Evolutionary conservation across 2,329 filamentous ascomycete genomes (phyloP), one percentile per base, ranked within the genome.

Genomic region (Fusarium nodosum): DNA sequence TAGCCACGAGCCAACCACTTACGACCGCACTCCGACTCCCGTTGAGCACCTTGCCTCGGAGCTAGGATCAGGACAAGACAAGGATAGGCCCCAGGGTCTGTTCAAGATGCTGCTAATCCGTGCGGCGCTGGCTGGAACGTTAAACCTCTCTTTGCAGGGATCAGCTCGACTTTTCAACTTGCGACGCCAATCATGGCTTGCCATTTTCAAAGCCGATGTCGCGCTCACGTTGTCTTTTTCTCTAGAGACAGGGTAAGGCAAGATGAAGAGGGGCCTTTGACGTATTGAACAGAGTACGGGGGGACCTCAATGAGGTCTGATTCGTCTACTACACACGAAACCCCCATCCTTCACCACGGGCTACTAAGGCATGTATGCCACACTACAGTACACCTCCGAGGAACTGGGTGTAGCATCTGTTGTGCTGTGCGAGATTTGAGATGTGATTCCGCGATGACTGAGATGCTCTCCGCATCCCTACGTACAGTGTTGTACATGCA

Each of bases 141-240:
- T 74, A 74, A 74, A 71, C 69, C 67, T 68, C 68, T 30, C 47
- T 58, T 33, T 56, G 50, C 71, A 73, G 52, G 72, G 72, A 73
- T 72, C 53, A 60, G 46, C 54, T 69, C 47, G 51, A 68, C 60
- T 48, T 68, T 45, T 54, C 60, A 52, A 60, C 64, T 68, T 71
- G 61, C 68, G 66, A 72, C 64, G 66, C 77, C 77, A 79, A 79
- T 79, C 76, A 79, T 13, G 54, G 52, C 50, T 44, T 55, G 42
- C 31, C 36, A 72, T 75, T 77, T 78, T 72, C 74, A 71, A 77
- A 75, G 68, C 76, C 77, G 76, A 78, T 79, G 73, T 79, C 76
- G 76, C 76, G 68, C 73, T 66, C 64, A 58, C 60, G 56, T 66
- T 66, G 56, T 44, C 44, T 15, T 51, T 38, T 58, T 46, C 72